Base-by-base conservation (phyloP, 371 early-diverging fungal genomes). In the Batkoa obscura region DNA sequence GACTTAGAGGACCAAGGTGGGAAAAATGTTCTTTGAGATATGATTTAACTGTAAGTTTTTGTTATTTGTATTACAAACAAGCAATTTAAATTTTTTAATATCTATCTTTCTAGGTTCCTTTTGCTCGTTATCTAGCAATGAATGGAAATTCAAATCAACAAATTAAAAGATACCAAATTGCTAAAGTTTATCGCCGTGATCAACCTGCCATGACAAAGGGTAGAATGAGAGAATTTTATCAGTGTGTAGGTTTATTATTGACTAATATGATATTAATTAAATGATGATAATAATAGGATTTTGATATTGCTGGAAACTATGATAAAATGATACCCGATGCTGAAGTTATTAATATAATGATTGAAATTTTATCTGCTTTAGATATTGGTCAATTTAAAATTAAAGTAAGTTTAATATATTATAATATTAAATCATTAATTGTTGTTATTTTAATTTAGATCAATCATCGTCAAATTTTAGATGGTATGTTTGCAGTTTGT, bases 1-100 rank as follows among this genome's bases (percentile, higher is more conserved):
- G 96, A 99, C 66, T 74, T 99, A 50, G 83, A 87, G 61, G 97
- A 99, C 68, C 98, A 98, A 66, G 99, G 99, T 39, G 99, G 99
- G 99, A 99, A 65, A 75, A 84, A 67, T 96, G 94, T 62, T 88
- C 98, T 2, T 73, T 99, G 34, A 81, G 99, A 43, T 99, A 99
- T 62, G 99, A 99, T 72, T 71, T 99, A 60, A 99, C 99, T 0
- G 99, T 66, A 58, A 63, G 57, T 50, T 37, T 2, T 31, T 15
- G 3, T 13, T 37, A 46, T 10, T 4, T 23, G 23, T 23, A 23
- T 23, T 23, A 23, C 23, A 23, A 23, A 23, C 23, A 23, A 23
- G 23, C 23, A 23, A 23, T 23, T 23, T 23, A 23, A 23, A 23
- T 23, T 23, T 23, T 0, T 10, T 55, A 32, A 33, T 5, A 48